Conservation (phyloP, 2,329 filamentous ascomycete genomes). For the Fusarium mexicanum region DNA sequence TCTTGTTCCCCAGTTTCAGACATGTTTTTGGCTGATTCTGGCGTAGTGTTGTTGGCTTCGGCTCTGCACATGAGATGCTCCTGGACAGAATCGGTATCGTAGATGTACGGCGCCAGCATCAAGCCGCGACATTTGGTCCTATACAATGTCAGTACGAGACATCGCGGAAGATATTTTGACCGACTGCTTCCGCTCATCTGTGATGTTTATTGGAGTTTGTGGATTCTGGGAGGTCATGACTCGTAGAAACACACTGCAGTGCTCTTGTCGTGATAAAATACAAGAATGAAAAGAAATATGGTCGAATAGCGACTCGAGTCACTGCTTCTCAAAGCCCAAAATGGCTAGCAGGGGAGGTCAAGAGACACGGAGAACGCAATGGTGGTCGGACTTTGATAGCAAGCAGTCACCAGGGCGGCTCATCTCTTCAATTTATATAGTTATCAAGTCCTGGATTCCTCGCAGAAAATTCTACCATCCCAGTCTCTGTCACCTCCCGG, state of each 20-base stretch:
- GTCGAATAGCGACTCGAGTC: not conserved
- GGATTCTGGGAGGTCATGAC: not conserved
- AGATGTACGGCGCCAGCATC: slow-evolving; percentile 12
- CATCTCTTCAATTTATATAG: not conserved
- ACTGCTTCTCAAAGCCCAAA: slow-evolving; percentile 10
- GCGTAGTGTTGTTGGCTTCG: not conserved
- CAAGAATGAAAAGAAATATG: not conserved
- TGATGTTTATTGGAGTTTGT: not conserved
- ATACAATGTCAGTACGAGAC: not conserved
- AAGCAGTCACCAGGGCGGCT: not conserved
- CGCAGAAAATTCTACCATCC: not conserved
- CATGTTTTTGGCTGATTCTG: not conserved
- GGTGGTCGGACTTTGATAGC: not conserved
- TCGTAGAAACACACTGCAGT: not conserved
- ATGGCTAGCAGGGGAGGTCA: not conserved
- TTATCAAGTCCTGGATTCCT: not conserved
- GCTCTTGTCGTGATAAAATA: not conserved
- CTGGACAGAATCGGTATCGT: slow-evolving; percentile 4
- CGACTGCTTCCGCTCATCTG: not conserved
- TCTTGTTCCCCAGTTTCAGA: not conserved
- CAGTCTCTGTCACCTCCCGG: not conserved
- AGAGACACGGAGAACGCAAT: not conserved
- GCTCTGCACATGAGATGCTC: not conserved
- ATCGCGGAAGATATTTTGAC: not conserved
- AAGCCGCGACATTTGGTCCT: not conserved